Percentiles rank a stretch among this genome's conserved stretches.
Conservation (phyloP, 1,284 basidiomycete species). For the Cutaneotrichosporon spelunceum region DNA sequence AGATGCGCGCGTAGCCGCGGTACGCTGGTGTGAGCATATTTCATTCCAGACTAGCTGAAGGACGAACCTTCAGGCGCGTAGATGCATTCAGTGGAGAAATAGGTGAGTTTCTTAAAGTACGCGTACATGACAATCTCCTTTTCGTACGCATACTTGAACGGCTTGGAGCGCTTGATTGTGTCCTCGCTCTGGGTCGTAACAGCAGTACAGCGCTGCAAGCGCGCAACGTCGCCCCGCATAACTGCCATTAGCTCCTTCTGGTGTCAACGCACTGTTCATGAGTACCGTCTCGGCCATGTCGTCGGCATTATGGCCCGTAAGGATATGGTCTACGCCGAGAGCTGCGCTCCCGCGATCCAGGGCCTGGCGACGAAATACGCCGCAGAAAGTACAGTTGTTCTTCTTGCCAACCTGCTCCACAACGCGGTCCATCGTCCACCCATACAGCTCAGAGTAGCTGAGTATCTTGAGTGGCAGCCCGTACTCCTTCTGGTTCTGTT, state of each 20-base stretch:
- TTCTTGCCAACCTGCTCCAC: constrained; percentile 91
- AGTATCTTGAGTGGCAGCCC: constrained; percentile 92
- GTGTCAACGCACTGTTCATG: constrained; percentile 79
- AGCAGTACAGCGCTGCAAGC: constrained; percentile 86
- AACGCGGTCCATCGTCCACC: constrained; percentile 99
- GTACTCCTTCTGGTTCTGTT: constrained; percentile 94
- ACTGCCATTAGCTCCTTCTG: constrained; percentile 56
- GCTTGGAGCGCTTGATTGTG: constrained; percentile 93
- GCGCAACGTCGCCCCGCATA: constrained; percentile 93
- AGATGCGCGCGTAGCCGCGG: constrained; percentile 87
- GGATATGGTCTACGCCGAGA: constrained; percentile 91
- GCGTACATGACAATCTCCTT: constrained; percentile 99
- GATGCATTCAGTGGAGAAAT: constrained; percentile 99
- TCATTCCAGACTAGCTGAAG: too few species aligned
- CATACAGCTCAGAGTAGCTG: constrained; percentile 93
- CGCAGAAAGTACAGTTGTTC: constrained; percentile 99
- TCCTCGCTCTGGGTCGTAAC: constrained; percentile 92
- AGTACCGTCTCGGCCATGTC: constrained; percentile 98
- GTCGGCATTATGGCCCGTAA: constrained; percentile 98
- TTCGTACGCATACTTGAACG: constrained; percentile 98
- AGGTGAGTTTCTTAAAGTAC: constrained; percentile 97
- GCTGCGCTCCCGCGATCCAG: constrained; percentile 89
- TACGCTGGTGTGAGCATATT: constrained; percentile 61
- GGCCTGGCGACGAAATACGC: constrained; percentile 93
- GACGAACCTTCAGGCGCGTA: constrained; percentile 77